Evolutionary conservation across 176 grass and related monocot genomes (phyloP).

Genomic region (Alopecurus myosuroides): DNA sequence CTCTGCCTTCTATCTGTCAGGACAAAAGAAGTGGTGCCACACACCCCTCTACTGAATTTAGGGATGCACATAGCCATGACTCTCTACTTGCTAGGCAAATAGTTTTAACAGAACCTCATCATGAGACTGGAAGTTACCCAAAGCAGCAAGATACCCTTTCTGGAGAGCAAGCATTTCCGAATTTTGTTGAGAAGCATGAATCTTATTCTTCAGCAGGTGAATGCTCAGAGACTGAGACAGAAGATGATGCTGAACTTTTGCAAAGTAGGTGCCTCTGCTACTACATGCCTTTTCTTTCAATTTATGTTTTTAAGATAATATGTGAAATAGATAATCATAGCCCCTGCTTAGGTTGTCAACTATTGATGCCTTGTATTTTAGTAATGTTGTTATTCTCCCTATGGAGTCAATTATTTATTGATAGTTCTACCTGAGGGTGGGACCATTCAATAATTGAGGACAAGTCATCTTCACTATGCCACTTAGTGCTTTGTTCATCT

Average conservation of each 20-base stretch:
- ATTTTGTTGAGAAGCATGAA: slow-evolving; percentile 32
- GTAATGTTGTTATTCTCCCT: background rate
- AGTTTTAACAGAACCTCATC: slow-evolving; percentile 14
- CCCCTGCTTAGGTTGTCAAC: background rate
- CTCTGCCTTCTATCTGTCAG: slow-evolving; percentile 7
- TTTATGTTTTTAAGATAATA: slow-evolving; percentile 1
- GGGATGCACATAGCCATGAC: slow-evolving; percentile 36
- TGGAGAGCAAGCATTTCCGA: slow-evolving; percentile 40
- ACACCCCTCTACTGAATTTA: slow-evolving; percentile 43
- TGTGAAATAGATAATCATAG: background rate
- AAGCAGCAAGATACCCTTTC: slow-evolving; percentile 30
- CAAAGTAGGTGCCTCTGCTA: slow-evolving; percentile 23
- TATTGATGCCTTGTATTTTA: slow-evolving; percentile 2
- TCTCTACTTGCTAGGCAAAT: slow-evolving; percentile 32
- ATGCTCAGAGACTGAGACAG: slow-evolving; percentile 59
- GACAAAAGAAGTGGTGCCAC: slow-evolving; percentile 32
- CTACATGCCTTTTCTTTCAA: background rate
- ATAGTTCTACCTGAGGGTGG: background rate
- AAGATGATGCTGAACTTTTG: slow-evolving; percentile 45
- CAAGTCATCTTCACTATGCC: background rate
- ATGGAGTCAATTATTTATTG: background rate
- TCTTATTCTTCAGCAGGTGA: slow-evolving; percentile 44
- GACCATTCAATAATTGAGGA: background rate
- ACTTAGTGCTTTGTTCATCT: background rate
- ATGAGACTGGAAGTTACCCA: slow-evolving; percentile 34